A percentile compares a stretch with the other conserved stretches of the same genome.
Conservation (phyloP, 192 early-diverging fungal genomes). For the Coemansia sp. region DNA sequence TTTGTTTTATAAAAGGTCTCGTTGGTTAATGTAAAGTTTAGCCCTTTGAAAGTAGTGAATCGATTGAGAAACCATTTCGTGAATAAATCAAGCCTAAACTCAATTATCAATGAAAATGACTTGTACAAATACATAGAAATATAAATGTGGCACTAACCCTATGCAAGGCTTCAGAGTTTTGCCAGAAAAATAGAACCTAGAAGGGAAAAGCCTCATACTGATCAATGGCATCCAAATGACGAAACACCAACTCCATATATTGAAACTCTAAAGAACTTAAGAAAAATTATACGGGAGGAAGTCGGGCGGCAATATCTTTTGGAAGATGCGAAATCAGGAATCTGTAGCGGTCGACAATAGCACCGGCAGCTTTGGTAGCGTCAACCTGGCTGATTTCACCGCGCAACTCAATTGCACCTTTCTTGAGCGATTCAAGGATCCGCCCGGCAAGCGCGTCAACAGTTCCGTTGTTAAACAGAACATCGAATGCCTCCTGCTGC, state of each 20-base stretch:
- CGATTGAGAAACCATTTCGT: too few species aligned
- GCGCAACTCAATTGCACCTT: conserved; percentile 11
- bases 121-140: too few species aligned
- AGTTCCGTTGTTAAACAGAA: conserved; percentile 24
- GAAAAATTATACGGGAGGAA: conserved; percentile 5
- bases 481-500: conserved; percentile 28
- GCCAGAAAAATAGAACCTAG: background rate
- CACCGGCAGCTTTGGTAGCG: conserved; percentile 15
- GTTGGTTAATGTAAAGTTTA: too few species aligned
- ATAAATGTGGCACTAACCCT: too few species aligned
- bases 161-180: too few species aligned
- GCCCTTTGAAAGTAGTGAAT: too few species aligned
- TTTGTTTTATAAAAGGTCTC: background rate
- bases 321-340: conserved; percentile 14
- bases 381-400: conserved; percentile 2
- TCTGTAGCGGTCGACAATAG: conserved; percentile 21
- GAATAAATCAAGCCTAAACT: too few species aligned
- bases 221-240: conserved; percentile 4
- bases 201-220: background rate
- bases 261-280: background rate
- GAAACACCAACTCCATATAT: conserved; percentile 2
- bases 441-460: conserved; percentile 15
- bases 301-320: conserved; percentile 3
- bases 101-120: too few species aligned
- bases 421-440: conserved; percentile 20